These are phyloP conservation scores for Phycomyces nitens DNA, from an alignment of 192 early-diverging fungal species.

Conservation along the genomic window DNA sequence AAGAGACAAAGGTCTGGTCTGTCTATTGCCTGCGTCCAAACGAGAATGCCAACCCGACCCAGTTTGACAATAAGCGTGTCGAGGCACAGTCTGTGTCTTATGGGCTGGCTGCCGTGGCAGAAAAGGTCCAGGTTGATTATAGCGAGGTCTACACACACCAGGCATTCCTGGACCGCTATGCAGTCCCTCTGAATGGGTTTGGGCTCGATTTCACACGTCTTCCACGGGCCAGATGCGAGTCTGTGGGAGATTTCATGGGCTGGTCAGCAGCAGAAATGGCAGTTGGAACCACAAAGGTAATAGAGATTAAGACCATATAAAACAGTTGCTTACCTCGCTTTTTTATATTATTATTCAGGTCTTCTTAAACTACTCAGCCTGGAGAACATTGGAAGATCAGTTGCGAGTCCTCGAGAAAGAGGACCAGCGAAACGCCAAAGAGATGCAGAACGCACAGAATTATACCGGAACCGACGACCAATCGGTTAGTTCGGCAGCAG, in stretches of 20 bases:
- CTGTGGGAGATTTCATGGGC: conserved; percentile 36
- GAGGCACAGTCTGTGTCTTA: conserved; percentile 65
- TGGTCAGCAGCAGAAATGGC: conserved; percentile 47
- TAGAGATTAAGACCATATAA: background rate
- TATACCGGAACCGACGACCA: background rate
- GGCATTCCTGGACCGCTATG: conserved; percentile 73
- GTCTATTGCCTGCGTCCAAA: conserved; percentile 78
- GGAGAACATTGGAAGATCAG: conserved; percentile 61
- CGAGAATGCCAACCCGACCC: conserved; percentile 39
- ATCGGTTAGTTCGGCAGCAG: conserved; percentile 3
- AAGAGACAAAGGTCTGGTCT: conserved; percentile 77
- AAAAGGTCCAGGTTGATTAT: conserved; percentile 60
- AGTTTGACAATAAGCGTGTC: conserved; percentile 60
- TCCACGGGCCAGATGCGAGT: conserved; percentile 35
- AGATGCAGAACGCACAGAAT: background rate
- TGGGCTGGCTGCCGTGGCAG: conserved; percentile 63
- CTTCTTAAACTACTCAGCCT: conserved; percentile 55
- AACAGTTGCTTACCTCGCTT: background rate
- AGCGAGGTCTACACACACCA: conserved; percentile 62
- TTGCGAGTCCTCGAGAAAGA: conserved; percentile 59
- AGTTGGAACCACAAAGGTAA: conserved; percentile 47
- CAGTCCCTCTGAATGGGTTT: conserved; percentile 3
- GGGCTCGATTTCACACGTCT: conserved; percentile 34
- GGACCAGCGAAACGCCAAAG: conserved; percentile 43
- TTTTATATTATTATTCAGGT: too few relatives aligned